Evolutionary conservation across 306 rosid genomes (phyloP).

Genomic region (Gastrolobium villosum): DNA sequence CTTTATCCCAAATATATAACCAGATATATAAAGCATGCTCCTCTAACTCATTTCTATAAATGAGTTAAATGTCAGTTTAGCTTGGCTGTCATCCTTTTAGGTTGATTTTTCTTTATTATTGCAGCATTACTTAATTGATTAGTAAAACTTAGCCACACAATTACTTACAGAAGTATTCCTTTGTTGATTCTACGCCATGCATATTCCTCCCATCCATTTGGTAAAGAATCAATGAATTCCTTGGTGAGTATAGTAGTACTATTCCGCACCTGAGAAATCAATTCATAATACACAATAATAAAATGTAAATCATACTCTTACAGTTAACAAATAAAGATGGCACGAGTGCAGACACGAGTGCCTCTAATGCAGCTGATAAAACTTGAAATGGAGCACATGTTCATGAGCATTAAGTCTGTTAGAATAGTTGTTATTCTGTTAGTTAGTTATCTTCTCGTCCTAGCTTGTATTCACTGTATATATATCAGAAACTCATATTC

Average conservation of each 20-base stretch:
- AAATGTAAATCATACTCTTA: conserved; percentile 53
- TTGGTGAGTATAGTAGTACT: conserved; percentile 93
- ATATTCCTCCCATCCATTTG: conserved; percentile 98
- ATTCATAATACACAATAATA: conserved; percentile 57
- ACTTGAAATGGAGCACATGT: too few relatives aligned
- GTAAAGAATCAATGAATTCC: conserved; percentile 93
- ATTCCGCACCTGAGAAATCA: conserved; percentile 91
- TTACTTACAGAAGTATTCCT: conserved; percentile 86
- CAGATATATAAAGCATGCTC: not conserved
- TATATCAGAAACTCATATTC: conserved; percentile 28
- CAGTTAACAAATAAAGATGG: too few relatives aligned
- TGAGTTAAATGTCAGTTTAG: conserved; percentile 20
- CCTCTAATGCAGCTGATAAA: too few relatives aligned
- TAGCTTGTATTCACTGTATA: too few relatives aligned
- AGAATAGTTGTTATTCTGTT: too few relatives aligned
- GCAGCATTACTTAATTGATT: conserved; percentile 29
- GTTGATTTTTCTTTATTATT: not conserved
- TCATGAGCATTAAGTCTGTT: too few relatives aligned
- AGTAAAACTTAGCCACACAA: conserved; percentile 30
- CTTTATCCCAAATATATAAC: too few relatives aligned
- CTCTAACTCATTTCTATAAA: conserved; percentile 36
- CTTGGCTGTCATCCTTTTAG: conserved; percentile 11
- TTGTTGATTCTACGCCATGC: conserved; percentile 99
- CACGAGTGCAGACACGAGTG: too few relatives aligned
- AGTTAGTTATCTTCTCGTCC: too few relatives aligned